Evolutionary conservation across 805 yeast genomes (phyloP).

Genomic region (Ogataea henricii): DNA sequence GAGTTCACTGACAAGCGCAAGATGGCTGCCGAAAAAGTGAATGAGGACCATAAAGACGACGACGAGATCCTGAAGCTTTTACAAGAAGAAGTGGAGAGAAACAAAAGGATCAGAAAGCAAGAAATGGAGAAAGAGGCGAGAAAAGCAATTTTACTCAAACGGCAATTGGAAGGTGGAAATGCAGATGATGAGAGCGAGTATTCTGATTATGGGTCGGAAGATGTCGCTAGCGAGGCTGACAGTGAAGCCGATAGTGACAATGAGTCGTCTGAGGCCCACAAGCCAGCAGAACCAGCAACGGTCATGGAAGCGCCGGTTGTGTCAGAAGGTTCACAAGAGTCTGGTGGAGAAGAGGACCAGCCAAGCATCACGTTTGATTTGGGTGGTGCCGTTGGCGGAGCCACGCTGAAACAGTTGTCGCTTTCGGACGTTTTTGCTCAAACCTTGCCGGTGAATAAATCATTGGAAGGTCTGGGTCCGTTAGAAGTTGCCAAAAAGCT

Average conservation of each 20-base stretch:
- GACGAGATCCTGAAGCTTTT: conserved; percentile 26
- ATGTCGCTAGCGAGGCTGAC: conserved; percentile 22
- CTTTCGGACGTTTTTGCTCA: conserved; percentile 29
- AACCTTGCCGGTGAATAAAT: conserved; percentile 23
- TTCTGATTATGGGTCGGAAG: conserved; percentile 30
- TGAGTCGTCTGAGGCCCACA: conserved; percentile 30
- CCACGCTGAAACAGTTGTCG: conserved; percentile 17
- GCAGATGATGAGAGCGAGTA: conserved; percentile 34
- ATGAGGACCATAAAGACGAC: conserved; percentile 12
- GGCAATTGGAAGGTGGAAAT: conserved; percentile 17
- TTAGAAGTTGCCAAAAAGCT: conserved; percentile 22
- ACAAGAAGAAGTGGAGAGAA: conserved; percentile 25
- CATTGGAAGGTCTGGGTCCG: conserved; percentile 23
- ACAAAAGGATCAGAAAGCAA: conserved; percentile 15
- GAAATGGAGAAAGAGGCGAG: conserved; percentile 20
- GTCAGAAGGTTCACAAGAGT: conserved; percentile 2
- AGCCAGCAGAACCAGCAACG: conserved; percentile 25
- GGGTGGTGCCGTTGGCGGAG: conserved; percentile 14
- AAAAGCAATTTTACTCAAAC: conserved; percentile 16
- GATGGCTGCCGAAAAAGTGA: conserved; percentile 11
- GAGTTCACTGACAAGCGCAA: conserved; percentile 15
- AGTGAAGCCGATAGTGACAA: conserved; percentile 27
- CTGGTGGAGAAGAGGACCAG: conserved; percentile 1
- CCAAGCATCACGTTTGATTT: conserved; percentile 20
- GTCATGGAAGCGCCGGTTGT: no score